Evolutionary conservation across 257 asterid species (phyloP).

Genomic region (Eucommia ulmoides): DNA sequence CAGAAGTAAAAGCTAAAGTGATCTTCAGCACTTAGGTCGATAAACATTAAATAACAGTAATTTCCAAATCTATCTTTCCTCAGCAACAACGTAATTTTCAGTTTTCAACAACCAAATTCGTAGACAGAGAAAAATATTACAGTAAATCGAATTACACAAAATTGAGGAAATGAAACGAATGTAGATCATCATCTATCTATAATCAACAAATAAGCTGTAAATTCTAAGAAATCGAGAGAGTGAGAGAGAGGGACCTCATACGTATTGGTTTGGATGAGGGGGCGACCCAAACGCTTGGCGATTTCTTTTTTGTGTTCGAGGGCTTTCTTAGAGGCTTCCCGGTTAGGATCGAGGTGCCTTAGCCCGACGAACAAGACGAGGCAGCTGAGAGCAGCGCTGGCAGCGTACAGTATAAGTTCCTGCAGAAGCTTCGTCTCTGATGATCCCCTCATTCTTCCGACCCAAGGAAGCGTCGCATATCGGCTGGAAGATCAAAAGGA

Average conservation of each 20-base stretch:
- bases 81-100: too few species aligned
- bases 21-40: too few species aligned
- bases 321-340: constrained; percentile 68
- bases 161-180: too few species aligned
- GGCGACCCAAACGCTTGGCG: constrained; percentile 83
- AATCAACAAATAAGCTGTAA: too few species aligned
- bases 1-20: too few species aligned
- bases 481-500: not conserved
- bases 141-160: too few species aligned
- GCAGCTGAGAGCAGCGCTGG: constrained; percentile 83
- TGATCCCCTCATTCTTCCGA: constrained; percentile 32
- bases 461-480: not conserved
- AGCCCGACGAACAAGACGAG: constrained; percentile 70
- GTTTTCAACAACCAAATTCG: too few species aligned
- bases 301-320: constrained; percentile 80
- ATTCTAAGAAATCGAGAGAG: too few species aligned
- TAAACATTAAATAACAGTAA: too few species aligned
- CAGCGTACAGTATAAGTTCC: constrained; percentile 62
- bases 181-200: too few species aligned
- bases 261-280: constrained; percentile 59
- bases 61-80: too few species aligned
- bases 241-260: constrained; percentile 52
- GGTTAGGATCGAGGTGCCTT: constrained; percentile 70
- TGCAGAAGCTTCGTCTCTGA: constrained; percentile 51
- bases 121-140: too few species aligned